phyloP scores from a whole-genome alignment of 768 basidiomycete genomes.

The Asterophora parasitica region DNA sequence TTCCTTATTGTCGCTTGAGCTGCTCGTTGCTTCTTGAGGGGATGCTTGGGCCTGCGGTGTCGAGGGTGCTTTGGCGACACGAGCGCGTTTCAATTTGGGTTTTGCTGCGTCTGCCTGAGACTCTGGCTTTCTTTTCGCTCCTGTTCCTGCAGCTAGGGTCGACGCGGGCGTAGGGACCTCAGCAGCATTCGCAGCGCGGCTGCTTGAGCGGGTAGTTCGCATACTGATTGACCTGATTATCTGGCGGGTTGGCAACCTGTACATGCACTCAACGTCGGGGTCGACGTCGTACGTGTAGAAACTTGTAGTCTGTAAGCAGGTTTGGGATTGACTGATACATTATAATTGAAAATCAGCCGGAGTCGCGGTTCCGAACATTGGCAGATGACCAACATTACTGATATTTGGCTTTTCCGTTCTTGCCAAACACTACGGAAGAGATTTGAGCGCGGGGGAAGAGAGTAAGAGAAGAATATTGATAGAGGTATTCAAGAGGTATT shows the following conservation, averaged over 20 bases:
- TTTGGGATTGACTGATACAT: too few relatives aligned
- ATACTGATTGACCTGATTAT: conserved; percentile 16
- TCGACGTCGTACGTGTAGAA: too few relatives aligned
- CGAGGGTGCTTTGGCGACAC: conserved; percentile 3
- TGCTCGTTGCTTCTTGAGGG: conserved; percentile 1
- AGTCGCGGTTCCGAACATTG: background rate
- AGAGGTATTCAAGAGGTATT: too few relatives aligned
- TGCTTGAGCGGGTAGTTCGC: conserved; percentile 28
- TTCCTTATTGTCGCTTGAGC: conserved; percentile 5
- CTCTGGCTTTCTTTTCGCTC: conserved; percentile 16
- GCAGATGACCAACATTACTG: background rate
- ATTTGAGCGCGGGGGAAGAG: too few relatives aligned
- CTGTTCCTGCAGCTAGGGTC: conserved; percentile 1
- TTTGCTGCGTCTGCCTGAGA: conserved; percentile 1
- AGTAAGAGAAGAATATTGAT: too few relatives aligned
- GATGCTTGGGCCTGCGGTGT: background rate
- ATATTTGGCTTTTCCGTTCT: background rate
- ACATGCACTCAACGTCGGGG: background rate
- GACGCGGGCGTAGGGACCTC: conserved; percentile 5
- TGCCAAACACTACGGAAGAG: background rate
- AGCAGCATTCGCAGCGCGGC: conserved; percentile 13
- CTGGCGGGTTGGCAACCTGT: conserved; percentile 2
- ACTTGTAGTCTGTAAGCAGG: too few relatives aligned
- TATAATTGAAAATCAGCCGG: background rate
- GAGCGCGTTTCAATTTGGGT: conserved; percentile 10